Base-by-base conservation (phyloP, 2,329 filamentous ascomycete genomes). In the Apiospora arundinis region DNA sequence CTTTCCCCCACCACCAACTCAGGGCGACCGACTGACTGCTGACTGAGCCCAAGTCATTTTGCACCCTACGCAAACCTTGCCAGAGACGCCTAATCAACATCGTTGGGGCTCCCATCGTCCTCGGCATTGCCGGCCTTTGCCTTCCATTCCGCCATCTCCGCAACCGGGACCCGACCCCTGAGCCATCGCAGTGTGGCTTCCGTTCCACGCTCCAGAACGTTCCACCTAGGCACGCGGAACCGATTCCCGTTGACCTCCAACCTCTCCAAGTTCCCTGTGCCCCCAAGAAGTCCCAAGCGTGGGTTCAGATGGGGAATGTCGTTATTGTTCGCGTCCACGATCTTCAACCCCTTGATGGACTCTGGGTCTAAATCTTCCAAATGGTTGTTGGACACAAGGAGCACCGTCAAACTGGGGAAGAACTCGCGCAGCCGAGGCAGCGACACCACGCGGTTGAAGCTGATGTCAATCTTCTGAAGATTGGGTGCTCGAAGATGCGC, bases 201-300 rank as follows among this genome's bases (percentile, higher is more conserved):
- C 0, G 95, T 98, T 0, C 95, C 95, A 73, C 94, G 93, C 72
- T 95, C 93, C 67, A 98, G 83, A 8, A 97, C 88, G 74, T 92
- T 93, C 84, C 92, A 95, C 71, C 93, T 90, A 0, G 95, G 95
- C 44, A 98, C 94, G 44, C 94, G 88, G 82, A 98, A 98, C 44
- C 91, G 88, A 80, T 98, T 98, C 0, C 95, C 95, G 40, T 89
- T 89, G 4, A 97, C 92, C 67, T 97, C 92, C 12, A 98, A 84
- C 70, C 88, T 81, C 86, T 92, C 84, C 83, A 90, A 74, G 76
- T 90, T 83, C 2, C 86, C 85, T 5, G 80, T 85, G 1, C 91
- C 92, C 32, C 92, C 91, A 0, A 97, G 85, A 16, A 97, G 84
- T 0, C 95, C 95, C 14, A 98, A 87, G 9, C 92, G 90, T 0